Evolutionary conservation across 179 eudicot species (phyloP).

Genomic region (Heliamphora pulchella): DNA sequence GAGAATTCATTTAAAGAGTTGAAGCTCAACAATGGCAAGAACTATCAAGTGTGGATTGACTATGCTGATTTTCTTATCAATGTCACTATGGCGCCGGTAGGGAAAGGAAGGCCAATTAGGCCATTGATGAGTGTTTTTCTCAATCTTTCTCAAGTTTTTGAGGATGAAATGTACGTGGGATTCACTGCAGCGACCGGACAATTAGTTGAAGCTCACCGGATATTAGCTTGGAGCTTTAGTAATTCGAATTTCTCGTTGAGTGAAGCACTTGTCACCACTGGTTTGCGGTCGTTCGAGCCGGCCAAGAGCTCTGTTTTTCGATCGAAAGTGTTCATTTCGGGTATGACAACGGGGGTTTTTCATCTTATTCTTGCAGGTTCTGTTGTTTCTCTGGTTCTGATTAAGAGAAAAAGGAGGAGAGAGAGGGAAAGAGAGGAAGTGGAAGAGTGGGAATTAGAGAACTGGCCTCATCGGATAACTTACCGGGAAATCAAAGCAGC

Average conservation of each 20-base stretch:
- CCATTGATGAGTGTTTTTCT: constrained; percentile 21
- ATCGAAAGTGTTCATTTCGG: constrained; percentile 29
- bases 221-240: constrained; percentile 44
- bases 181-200: constrained; percentile 42
- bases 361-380: constrained; percentile 17
- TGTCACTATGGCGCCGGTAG: constrained; percentile 37
- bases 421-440: constrained; percentile 31
- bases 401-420: constrained; percentile 22
- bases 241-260: constrained; percentile 33
- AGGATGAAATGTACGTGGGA: constrained; percentile 46
- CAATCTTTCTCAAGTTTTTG: constrained; percentile 31
- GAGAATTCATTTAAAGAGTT: constrained; percentile 22
- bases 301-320: constrained; percentile 23
- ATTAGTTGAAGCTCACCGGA: constrained; percentile 28
- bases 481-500: constrained; percentile 37
- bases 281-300: constrained; percentile 34
- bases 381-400: constrained; percentile 16
- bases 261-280: constrained; percentile 24
- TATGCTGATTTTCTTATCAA: constrained; percentile 25
- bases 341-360: constrained; percentile 26
- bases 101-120: constrained; percentile 29
- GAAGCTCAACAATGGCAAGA: constrained; percentile 34
- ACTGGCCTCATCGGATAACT: constrained; percentile 43
- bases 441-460: constrained; percentile 52
- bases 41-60: constrained; percentile 51